Percentiles rank a stretch among this genome's conserved stretches.
Evolutionary conservation across 805 yeast species (phyloP).

Genomic region (Wickerhamiella dianesei): DNA sequence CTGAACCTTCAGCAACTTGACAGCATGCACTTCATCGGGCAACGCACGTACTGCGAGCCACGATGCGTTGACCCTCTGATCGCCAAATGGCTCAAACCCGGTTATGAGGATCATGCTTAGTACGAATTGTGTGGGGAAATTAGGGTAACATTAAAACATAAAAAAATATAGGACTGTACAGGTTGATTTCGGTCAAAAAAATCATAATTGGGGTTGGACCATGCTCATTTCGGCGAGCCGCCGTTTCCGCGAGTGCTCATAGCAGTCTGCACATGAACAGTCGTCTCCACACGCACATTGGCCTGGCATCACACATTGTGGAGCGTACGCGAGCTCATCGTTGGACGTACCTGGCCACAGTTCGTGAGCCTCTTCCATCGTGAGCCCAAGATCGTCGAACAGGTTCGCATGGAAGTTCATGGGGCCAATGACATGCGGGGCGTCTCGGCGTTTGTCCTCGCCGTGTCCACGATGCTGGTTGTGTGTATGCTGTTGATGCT

Average conservation of each 20-base stretch:
- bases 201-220: background rate
- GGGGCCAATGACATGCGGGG: slow-evolving; percentile 25
- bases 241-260: slow-evolving; percentile 11
- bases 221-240: background rate
- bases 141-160: too few species aligned
- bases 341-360: slow-evolving; percentile 17
- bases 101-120: slow-evolving; percentile 12
- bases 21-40: slow-evolving; percentile 5
- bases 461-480: background rate
- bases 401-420: slow-evolving; percentile 21
- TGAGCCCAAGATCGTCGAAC: slow-evolving; percentile 17
- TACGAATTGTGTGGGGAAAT: too few species aligned
- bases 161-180: background rate
- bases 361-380: slow-evolving; percentile 18
- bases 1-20: slow-evolving; percentile 3
- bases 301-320: slow-evolving; percentile 28
- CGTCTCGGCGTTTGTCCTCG: background rate
- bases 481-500: too few species aligned
- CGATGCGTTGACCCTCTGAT: slow-evolving; percentile 12
- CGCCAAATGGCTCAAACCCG: slow-evolving; percentile 16
- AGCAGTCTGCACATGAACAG: slow-evolving; percentile 27
- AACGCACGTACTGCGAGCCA: slow-evolving; percentile 11
- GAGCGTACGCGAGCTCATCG: slow-evolving; percentile 20
- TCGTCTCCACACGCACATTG: slow-evolving; percentile 27
- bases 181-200: background rate